phyloP scores from a whole-genome alignment of 2,329 filamentous ascomycete species.

The Trichoderma koningiopsis region DNA sequence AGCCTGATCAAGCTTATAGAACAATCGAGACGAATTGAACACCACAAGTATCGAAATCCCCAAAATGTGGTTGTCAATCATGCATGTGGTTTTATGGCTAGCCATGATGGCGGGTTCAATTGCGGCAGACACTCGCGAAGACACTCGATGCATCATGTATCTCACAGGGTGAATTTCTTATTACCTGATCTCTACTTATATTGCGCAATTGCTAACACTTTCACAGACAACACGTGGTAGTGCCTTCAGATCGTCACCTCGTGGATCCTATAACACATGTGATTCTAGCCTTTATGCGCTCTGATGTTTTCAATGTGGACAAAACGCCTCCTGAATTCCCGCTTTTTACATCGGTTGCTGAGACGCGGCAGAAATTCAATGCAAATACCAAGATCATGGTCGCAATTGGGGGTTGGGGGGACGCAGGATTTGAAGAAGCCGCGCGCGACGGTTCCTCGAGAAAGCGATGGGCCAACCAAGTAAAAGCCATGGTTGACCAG shows the following conservation, averaged over 20 bases:
- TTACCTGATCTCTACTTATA: not conserved
- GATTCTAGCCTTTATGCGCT: constrained; percentile 59
- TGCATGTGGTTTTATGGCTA: constrained; percentile 12
- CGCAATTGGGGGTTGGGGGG: constrained; percentile 76
- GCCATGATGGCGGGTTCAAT: constrained; percentile 1
- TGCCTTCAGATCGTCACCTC: constrained; percentile 42
- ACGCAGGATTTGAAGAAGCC: constrained; percentile 62
- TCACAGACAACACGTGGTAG: constrained; percentile 50
- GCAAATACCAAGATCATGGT: constrained; percentile 64
- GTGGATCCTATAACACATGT: constrained; percentile 57
- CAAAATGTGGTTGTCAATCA: not conserved
- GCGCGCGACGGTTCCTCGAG: constrained; percentile 55
- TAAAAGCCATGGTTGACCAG: constrained; percentile 61
- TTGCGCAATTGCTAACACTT: not conserved
- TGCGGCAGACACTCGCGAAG: constrained; percentile 4
- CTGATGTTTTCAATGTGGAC: constrained; percentile 53
- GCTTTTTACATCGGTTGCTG: constrained; percentile 55
- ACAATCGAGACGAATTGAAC: not conserved
- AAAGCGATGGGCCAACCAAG: constrained; percentile 62
- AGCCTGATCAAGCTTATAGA: not conserved
- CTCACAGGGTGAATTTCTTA: constrained; percentile 48
- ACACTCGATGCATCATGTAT: constrained; percentile 49
- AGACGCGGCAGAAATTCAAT: constrained; percentile 52
- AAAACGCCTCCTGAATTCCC: constrained; percentile 45
- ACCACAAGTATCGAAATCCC: not conserved